Evolutionary conservation across 345 rosid species (phyloP), one percentile per base, ranked within the genome.

Genomic region (Boechera stricta): DNA sequence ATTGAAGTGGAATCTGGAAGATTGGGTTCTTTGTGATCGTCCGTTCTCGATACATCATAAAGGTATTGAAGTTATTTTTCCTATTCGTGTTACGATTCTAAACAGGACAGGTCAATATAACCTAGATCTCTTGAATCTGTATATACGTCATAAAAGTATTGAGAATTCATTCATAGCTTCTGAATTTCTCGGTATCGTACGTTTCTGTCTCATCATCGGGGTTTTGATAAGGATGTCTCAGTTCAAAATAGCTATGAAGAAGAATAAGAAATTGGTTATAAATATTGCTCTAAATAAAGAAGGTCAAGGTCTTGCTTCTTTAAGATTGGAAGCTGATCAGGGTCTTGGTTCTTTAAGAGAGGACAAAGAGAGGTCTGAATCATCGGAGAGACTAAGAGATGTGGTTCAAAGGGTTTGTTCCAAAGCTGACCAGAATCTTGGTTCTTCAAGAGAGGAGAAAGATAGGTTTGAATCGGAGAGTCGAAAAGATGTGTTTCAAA

Each of bases 251-350:
- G 48, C 13, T 66, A 66, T 47, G 66, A 74, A 29, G 67, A 75
- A 47, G 67, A 48, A 57, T 48, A 75, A 57, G 73, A 75, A 57
- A 48, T 5, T 67, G 42, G 44, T 68, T 47, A 66, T 66, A 10
- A 57, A 45, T 47, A 36, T 65, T 45, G 48, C 64, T 55, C 5
- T 33, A 1, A 45, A 36, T 9, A 57, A 57, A 57, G 72, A 74
- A 32, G 31, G 2, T 65, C 39, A 41, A 10, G 44, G 44, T 41
- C 42, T 74, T 54, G 63, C 77, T 63, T 73, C 70, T 21, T 21
- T 21, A 7, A 52, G 77, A 28, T 10, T 72, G 2, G 69, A 63
- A 62, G 53, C 69, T 41, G 54, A 64, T 31, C 70, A 53, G 12
- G 60, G 49, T 59, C 67, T 57, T 49, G 67, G 32, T 16, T 67